Conservation (phyloP, 2,329 filamentous ascomycete genomes). For the Pseudocercospora eumusae region DNA sequence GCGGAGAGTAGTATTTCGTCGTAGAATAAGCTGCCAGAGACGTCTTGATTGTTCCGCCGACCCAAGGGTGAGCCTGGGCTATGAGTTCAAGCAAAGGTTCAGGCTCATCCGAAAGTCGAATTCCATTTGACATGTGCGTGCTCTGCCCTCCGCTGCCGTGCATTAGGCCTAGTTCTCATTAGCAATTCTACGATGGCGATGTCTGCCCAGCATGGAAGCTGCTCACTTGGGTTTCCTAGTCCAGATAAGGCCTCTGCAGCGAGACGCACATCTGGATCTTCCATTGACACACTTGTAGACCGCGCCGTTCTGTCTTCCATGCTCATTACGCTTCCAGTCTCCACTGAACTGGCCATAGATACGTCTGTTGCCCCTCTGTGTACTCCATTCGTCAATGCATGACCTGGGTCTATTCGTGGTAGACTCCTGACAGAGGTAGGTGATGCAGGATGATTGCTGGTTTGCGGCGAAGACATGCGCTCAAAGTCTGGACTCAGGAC, state of each 20-base stretch:
- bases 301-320: constrained; percentile 41
- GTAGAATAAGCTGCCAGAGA: constrained; percentile 82
- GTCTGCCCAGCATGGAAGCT: background rate
- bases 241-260: constrained; percentile 55
- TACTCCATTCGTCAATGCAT: constrained; percentile 35
- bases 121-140: constrained; percentile 29
- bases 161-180: constrained; percentile 43
- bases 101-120: constrained; percentile 49
- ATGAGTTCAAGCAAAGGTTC: constrained; percentile 85
- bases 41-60: constrained; percentile 74
- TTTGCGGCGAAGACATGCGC: constrained; percentile 35
- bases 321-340: constrained; percentile 48
- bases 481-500: constrained; percentile 46
- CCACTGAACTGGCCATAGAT: constrained; percentile 48
- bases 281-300: constrained; percentile 49
- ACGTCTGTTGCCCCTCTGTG: constrained; percentile 37
- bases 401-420: constrained; percentile 43
- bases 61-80: constrained; percentile 81
- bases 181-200: background rate
- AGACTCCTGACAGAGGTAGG: constrained; percentile 34
- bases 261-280: constrained; percentile 52
- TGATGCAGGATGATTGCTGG: constrained; percentile 24
- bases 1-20: constrained; percentile 86
- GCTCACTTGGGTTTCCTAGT: constrained; percentile 52
- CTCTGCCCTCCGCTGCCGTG: constrained; percentile 42